A percentile compares a stretch with the other conserved stretches of the same genome.
phyloP scores from a whole-genome alignment of 441 rosid species.

The Aquilaria agallochum region DNA sequence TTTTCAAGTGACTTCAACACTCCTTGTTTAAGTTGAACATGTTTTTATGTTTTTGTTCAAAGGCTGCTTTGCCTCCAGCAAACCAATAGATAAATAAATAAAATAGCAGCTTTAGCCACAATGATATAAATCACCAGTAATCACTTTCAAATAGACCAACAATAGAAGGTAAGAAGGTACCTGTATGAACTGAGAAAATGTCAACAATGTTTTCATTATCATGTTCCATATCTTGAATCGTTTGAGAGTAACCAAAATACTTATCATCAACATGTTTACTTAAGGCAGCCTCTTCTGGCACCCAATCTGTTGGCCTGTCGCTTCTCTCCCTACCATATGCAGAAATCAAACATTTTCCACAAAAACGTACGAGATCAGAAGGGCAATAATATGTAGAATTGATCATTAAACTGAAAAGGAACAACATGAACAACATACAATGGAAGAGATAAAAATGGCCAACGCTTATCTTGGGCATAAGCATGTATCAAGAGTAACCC shows the following conservation, averaged over 20 bases:
- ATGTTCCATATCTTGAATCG: constrained; percentile 34
- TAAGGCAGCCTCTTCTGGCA: constrained; percentile 61
- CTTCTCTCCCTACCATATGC: constrained; percentile 43
- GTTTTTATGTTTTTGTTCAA: too few relatives aligned
- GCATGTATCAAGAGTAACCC: constrained; percentile 78
- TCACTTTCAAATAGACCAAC: constrained; percentile 8
- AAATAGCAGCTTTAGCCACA: too few relatives aligned
- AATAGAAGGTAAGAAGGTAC: constrained; percentile 23
- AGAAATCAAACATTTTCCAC: too few relatives aligned
- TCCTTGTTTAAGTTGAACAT: too few relatives aligned
- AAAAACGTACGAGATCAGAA: not conserved
- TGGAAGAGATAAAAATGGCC: constrained; percentile 90
- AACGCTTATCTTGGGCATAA: constrained; percentile 93
- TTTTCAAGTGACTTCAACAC: too few relatives aligned
- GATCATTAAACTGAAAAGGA: constrained; percentile 1
- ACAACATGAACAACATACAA: constrained; percentile 39
- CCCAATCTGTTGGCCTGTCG: constrained; percentile 94
- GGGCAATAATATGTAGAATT: not conserved
- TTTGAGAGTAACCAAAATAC: constrained; percentile 37
- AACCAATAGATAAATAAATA: too few relatives aligned
- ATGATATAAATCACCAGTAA: not conserved
- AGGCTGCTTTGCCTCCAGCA: too few relatives aligned
- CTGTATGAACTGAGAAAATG: constrained; percentile 78
- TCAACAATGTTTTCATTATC: constrained; percentile 57
- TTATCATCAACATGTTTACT: constrained; percentile 23